phyloP scores from a whole-genome alignment of 108 stramenopile species.

The Conticribra guillardii region DNA sequence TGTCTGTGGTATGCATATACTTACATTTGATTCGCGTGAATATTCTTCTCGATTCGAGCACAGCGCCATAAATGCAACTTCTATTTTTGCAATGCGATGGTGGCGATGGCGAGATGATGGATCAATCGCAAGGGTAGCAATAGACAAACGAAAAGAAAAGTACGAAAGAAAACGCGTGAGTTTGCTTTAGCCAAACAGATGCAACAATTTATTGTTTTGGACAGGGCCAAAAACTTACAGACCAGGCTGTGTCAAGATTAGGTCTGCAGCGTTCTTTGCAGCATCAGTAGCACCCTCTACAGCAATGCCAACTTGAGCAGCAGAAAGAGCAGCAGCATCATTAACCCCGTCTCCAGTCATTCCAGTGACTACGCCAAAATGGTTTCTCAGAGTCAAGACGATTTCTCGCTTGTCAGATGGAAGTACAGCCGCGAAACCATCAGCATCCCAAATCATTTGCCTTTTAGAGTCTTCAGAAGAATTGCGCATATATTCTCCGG shows the following conservation, averaged over 20 bases:
- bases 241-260: slow-evolving; percentile 84
- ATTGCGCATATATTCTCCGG: slow-evolving; percentile 54
- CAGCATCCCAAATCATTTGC: slow-evolving; percentile 61
- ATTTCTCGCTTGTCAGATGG: slow-evolving; percentile 80
- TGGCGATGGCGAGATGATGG: no score
- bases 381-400: slow-evolving; percentile 69
- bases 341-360: slow-evolving; percentile 95
- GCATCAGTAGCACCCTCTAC: slow-evolving; percentile 92
- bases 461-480: slow-evolving; percentile 48
- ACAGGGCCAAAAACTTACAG: no score
- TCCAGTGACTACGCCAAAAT: slow-evolving; percentile 72
- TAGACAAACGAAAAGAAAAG: no score
- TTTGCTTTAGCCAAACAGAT: no score
- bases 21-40: slow-evolving; percentile 68
- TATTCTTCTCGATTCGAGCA: slow-evolving; percentile 77
- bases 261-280: slow-evolving; percentile 86
- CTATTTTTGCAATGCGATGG: no score
- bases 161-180: no score
- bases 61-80: slow-evolving; percentile 81
- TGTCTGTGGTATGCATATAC: slow-evolving; percentile 6
- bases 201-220: no score
- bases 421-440: slow-evolving; percentile 82
- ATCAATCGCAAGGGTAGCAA: no score
- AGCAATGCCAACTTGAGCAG: slow-evolving; percentile 76
- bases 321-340: slow-evolving; percentile 87